Evolutionary conservation across 805 yeast genomes (phyloP).

Genomic region (Citeromyces matritensis): DNA sequence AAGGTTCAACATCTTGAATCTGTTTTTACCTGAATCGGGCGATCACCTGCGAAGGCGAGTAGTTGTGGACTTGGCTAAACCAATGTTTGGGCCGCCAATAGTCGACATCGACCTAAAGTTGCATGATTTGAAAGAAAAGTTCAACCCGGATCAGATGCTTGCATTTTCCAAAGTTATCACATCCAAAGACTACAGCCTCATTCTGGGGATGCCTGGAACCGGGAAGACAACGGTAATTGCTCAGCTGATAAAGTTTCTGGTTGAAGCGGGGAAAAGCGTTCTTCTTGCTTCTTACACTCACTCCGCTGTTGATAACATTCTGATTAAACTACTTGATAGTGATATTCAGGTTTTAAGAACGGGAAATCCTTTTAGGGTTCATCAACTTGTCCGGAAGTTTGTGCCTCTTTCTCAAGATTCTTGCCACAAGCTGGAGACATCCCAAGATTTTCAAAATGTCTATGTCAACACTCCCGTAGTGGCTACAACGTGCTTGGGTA

Average conservation of each 20-base stretch:
- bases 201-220: constrained; percentile 97
- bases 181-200: constrained; percentile 62
- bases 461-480: constrained; percentile 55
- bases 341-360: constrained; percentile 44
- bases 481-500: constrained; percentile 80
- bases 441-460: constrained; percentile 27
- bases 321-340: constrained; percentile 47
- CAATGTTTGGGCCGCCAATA: constrained; percentile 20
- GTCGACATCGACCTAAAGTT: constrained; percentile 5
- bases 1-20: constrained; percentile 56
- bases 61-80: constrained; percentile 38
- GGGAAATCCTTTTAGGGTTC: constrained; percentile 47
- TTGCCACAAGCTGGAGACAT: constrained; percentile 12
- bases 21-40: constrained; percentile 37
- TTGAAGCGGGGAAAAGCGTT: constrained; percentile 46
- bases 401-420: constrained; percentile 25
- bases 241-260: constrained; percentile 48
- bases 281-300: constrained; percentile 81
- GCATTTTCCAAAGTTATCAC: constrained; percentile 56
- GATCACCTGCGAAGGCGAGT: constrained; percentile 27
- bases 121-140: constrained; percentile 9
- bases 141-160: constrained; percentile 55
- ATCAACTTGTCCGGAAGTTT: constrained; percentile 40
- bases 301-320: constrained; percentile 90
- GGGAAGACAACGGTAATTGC: constrained; percentile 91